phyloP scores from a whole-genome alignment of 345 rosid species.

The Pseudoturritis turrita region DNA sequence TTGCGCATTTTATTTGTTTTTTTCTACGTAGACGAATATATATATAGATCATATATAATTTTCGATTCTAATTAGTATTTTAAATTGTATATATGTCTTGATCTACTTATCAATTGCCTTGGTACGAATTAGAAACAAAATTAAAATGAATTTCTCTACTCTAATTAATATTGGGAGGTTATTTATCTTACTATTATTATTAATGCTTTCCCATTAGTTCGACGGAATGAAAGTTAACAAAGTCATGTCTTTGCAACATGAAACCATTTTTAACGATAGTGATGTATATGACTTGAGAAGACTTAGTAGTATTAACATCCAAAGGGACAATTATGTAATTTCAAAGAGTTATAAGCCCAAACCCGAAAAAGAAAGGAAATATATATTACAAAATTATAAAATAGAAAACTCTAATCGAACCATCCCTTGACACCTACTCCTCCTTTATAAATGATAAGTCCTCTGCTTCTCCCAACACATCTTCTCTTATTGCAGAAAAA shows the following conservation, averaged over 20 bases:
- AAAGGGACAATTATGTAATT: slow-evolving; percentile 2
- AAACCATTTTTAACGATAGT: slow-evolving; percentile 4
- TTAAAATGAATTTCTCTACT: background rate
- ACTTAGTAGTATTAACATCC: background rate
- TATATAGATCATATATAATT: background rate
- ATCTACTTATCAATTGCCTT: background rate
- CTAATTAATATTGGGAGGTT: background rate
- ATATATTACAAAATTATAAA: background rate
- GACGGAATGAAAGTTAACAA: background rate
- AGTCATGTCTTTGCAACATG: slow-evolving; percentile 9
- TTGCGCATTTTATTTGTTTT: background rate
- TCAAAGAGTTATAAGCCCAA: background rate
- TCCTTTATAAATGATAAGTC: slow-evolving; percentile 25
- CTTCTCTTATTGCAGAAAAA: slow-evolving; percentile 23
- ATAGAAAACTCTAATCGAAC: background rate
- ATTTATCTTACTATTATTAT: background rate
- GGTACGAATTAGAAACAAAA: background rate
- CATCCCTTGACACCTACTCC: slow-evolving; percentile 31
- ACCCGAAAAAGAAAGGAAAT: background rate
- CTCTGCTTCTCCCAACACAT: slow-evolving; percentile 18
- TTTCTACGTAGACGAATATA: background rate
- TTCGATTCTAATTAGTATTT: background rate
- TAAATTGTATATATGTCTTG: background rate
- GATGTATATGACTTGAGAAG: background rate
- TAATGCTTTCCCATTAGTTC: slow-evolving; percentile 18